A percentile compares a stretch with the other conserved stretches of the same genome.
phyloP scores from a whole-genome alignment of 345 rosid genomes.

The Alliaria petiolata region DNA sequence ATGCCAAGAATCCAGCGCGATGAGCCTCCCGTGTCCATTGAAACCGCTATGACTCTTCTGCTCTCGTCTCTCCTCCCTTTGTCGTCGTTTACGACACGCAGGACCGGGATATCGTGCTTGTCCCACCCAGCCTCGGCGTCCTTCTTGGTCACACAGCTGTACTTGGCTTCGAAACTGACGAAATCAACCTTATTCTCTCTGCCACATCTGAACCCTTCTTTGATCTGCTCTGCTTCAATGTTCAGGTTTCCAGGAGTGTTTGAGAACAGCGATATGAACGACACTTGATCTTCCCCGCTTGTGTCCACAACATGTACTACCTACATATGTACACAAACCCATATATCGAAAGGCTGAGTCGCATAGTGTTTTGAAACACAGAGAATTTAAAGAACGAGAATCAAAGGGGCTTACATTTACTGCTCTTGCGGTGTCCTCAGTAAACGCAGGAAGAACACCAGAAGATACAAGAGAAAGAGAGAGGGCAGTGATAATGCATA shows the following conservation, averaged over 20 bases:
- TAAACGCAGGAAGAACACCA: constrained; percentile 67
- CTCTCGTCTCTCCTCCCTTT: constrained; percentile 26
- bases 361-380: not conserved
- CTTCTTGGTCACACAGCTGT: constrained; percentile 65
- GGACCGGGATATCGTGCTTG: constrained; percentile 51
- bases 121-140: constrained; percentile 70
- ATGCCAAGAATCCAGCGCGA: constrained; percentile 84
- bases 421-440: constrained; percentile 77
- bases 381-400: not conserved
- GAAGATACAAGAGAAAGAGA: constrained; percentile 53
- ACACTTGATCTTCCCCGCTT: constrained; percentile 45
- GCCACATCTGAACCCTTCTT: constrained; percentile 76
- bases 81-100: constrained; percentile 44
- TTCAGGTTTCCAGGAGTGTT: constrained; percentile 81
- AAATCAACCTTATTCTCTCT: constrained; percentile 69
- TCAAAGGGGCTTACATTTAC: constrained; percentile 59
- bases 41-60: constrained; percentile 43
- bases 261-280: constrained; percentile 69
- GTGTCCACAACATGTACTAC: constrained; percentile 93
- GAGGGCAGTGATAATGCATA: constrained; percentile 46
- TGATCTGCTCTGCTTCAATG: constrained; percentile 59
- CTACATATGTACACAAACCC: too few species aligned
- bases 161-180: constrained; percentile 63
- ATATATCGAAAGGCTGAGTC: not conserved
- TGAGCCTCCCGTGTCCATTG: constrained; percentile 63